Conservation (phyloP, 2,329 filamentous ascomycete species). For the Phyllosticta capitalensis region DNA sequence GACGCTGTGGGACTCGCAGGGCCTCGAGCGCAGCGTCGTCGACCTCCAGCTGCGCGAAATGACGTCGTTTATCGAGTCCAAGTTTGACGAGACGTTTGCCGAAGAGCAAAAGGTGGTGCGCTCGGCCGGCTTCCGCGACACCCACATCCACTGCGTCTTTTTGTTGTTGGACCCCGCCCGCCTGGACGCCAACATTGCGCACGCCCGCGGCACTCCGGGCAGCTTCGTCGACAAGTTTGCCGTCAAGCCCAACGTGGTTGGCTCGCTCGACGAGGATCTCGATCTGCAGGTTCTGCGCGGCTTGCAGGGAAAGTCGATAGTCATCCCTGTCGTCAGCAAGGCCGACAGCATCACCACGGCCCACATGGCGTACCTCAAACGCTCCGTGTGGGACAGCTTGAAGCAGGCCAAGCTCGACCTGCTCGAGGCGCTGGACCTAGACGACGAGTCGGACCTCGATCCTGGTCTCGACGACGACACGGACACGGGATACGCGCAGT, state of each 20-base stretch:
- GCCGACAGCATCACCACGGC: conserved; percentile 92
- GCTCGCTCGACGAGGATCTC: conserved; percentile 74
- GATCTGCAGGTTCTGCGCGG: conserved; percentile 84
- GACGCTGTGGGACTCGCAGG: conserved; percentile 94
- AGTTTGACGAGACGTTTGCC: conserved; percentile 94
- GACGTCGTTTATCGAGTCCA: conserved; percentile 86
- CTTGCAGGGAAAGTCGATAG: conserved; percentile 85
- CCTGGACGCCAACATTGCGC: conserved; percentile 68
- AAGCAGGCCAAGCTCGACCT: conserved; percentile 82
- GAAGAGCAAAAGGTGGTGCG: conserved; percentile 97
- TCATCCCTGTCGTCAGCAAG: conserved; percentile 92
- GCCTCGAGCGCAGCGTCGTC: conserved; percentile 87
- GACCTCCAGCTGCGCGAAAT: conserved; percentile 91
- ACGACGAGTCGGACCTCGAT: conserved; percentile 40
- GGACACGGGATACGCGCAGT: conserved; percentile 22
- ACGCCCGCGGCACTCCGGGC: conserved; percentile 42
- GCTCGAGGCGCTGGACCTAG: conserved; percentile 70
- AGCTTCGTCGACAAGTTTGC: conserved; percentile 21
- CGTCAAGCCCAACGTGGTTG: conserved; percentile 37
- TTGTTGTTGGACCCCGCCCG: conserved; percentile 79
- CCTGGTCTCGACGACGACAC: conserved; percentile 42
- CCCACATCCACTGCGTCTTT: conserved; percentile 94
- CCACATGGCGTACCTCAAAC: conserved; percentile 89
- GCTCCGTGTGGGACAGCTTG: conserved; percentile 78
- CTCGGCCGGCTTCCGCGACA: conserved; percentile 86